These are phyloP conservation scores for Aspergillus sp. DNA, from an alignment of 2,329 filamentous ascomycete species.

Conservation along the genomic window DNA sequence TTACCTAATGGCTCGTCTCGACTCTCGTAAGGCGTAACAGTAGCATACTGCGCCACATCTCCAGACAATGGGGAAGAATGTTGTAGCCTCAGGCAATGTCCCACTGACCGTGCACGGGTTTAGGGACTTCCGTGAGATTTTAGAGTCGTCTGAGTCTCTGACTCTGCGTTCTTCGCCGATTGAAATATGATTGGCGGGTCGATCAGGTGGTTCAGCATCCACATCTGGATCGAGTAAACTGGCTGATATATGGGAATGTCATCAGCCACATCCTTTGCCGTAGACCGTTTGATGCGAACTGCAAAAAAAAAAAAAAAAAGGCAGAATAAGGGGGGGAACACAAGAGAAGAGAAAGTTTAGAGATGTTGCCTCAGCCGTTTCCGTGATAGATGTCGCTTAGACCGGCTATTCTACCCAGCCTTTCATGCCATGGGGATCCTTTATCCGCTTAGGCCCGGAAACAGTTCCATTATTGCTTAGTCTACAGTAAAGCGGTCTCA, in stretches of 20 bases:
- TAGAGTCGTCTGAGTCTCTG: too few species aligned
- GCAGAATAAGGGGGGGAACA: too few species aligned
- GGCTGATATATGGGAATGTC: neutral
- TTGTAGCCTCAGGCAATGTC: neutral
- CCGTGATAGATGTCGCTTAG: too few species aligned
- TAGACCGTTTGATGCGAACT: too few species aligned
- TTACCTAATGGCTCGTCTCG: neutral
- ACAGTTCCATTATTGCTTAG: neutral
- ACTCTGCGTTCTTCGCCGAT: neutral
- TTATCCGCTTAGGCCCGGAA: neutral
- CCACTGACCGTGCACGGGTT: too few species aligned
- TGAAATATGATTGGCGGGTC: neutral
- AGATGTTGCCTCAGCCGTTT: neutral
- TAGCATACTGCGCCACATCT: neutral
- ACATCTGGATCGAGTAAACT: neutral
- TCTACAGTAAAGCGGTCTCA: too few species aligned
- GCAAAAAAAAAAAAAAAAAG: too few species aligned
- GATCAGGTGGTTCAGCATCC: neutral
- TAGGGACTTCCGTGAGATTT: too few species aligned
- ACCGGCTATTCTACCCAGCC: neutral
- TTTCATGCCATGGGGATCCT: neutral
- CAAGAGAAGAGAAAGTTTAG: too few species aligned
- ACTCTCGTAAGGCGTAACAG: neutral
- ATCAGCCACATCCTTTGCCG: neutral
- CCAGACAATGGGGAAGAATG: neutral